Base-by-base conservation (phyloP, 306 rosid genomes). In the Pyrus communis region DNA sequence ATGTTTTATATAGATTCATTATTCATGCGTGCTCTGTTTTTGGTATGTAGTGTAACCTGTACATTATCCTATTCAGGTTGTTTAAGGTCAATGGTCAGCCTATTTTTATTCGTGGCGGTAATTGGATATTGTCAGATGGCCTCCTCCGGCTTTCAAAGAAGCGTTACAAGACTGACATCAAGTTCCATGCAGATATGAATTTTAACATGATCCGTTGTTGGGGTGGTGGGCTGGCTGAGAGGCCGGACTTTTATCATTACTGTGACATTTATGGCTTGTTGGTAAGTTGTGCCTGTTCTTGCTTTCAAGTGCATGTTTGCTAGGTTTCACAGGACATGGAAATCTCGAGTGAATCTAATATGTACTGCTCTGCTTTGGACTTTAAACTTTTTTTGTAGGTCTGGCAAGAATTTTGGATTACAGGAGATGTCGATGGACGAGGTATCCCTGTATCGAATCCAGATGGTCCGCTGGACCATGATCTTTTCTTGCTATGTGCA, bases 381-480 rank as follows among this genome's bases (percentile, higher is more conserved):
- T 57, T 66, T 67, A 59, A 68, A 63, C 33, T 2, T 42, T 9
- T 83, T 55, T 86, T 85, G 74, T 74, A 91, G 98, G 98, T 93
- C 67, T 94, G 98, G 97, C 96, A 94, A 84, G 98, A 94, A 82
- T 94, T 94, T 85, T 94, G 97, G 98, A 94, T 94, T 75, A 94
- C 98, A 75, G 97, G 98, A 78, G 98, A 94, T 60, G 91, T 87
- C 23, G 98, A 91, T 60, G 97, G 98, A 75, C 97, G 97, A 21
- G 98, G 98, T 70, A 84, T 3, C 60, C 96, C 98, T 1, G 75
- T 85, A 55, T 94, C 97, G 45, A 91, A 94, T 83, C 96, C 98
- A 72, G 51, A 90, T 1, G 98, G 97, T 76, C 98, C 97, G 14
- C 84, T 84, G 70, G 98, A 94, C 80, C 98, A 94, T 84, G 96